Evolutionary conservation across 1,284 basidiomycete genomes (phyloP), one percentile per base, ranked within the genome.

Genomic region (Marasmius sp.): DNA sequence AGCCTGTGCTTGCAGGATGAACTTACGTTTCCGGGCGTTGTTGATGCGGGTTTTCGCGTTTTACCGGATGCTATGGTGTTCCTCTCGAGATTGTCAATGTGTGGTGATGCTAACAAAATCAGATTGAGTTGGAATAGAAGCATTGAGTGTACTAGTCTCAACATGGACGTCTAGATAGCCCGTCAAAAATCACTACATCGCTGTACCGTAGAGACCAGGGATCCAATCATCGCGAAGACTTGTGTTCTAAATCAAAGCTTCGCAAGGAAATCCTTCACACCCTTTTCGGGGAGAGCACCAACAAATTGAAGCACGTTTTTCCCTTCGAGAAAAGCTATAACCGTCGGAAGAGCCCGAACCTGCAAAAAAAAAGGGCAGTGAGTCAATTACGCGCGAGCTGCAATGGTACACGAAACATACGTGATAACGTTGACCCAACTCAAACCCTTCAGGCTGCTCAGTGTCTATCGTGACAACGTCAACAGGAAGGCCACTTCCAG

Each of bases 401-500:
- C 37, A 43, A 66, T 81, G 60, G 52, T 37, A 54, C 11, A 54
- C 51, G 14, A 53, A 27, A 60, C 61, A 45, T 48, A 85, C 89
- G 64, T 81, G 71, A 70, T 80, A 86, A 64, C 81, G 66, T 59
- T 72, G 71, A 0, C 81, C 82, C 18, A 92, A 74, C n/a, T 74
- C 74, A 7, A 71, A 65, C 20, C 88, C 79, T 43, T 75, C 76
- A 59, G 87, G 84, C 3, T 79, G 80, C 58, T 92, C 89, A 0
- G 83, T 82, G 70, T 92, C 79, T 53, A 92, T 70, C 59, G 88
- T 90, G 61, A 92, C 81, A 60, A 92, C 79, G 73, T 92, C 90
- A 6, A 91, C 70, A 2, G 83, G 72, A 43, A 76, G 72, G 12
- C 85, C 86, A 11, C 79, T 81, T n/a, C 83, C 82, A 12, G 87